Percentiles rank a stretch among this genome's conserved stretches.
These are phyloP conservation scores for Aureoboletus auriporus DNA, from an alignment of 768 basidiomycete genomes.

Conservation along the genomic window DNA sequence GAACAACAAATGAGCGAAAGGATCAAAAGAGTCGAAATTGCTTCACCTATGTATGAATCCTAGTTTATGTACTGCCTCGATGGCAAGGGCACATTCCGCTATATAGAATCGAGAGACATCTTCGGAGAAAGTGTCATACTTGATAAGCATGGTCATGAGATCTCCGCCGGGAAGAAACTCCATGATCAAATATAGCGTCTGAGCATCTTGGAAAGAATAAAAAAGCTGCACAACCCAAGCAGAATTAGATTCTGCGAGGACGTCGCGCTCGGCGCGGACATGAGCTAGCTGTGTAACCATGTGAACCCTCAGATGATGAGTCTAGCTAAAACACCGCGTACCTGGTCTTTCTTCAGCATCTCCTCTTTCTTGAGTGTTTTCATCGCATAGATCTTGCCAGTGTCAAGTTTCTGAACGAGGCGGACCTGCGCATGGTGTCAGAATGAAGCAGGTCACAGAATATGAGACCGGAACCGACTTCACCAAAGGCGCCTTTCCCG, in stretches of 20 bases:
- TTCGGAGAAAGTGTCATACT: slow-evolving; percentile 98
- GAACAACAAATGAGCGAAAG: neutral
- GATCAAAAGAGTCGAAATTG: neutral
- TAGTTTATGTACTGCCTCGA: slow-evolving; percentile 94
- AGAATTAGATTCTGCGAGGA: slow-evolving; percentile 92
- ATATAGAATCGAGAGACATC: slow-evolving; percentile 98
- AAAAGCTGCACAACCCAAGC: slow-evolving; percentile 95
- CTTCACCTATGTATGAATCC: slow-evolving; percentile 95
- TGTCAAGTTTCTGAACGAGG: slow-evolving; percentile 93
- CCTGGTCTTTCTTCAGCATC: slow-evolving; percentile 99
- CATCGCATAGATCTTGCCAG: slow-evolving; percentile 99
- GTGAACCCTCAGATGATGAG: neutral
- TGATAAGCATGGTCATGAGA: slow-evolving; percentile 99
- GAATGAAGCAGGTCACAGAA: neutral
- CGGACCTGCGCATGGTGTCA: slow-evolving; percentile 50
- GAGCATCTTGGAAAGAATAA: slow-evolving; percentile 96
- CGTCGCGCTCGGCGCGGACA: slow-evolving; percentile 95
- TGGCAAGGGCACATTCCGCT: slow-evolving; percentile 96
- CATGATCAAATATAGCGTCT: slow-evolving; percentile 96
- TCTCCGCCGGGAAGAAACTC: slow-evolving; percentile 98
- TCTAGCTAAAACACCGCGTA: slow-evolving; percentile 29
- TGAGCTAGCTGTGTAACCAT: slow-evolving; percentile 72
- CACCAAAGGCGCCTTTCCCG: slow-evolving; percentile 98
- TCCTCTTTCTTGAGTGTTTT: slow-evolving; percentile 96
- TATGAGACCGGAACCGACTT: slow-evolving; percentile 47